Conservation (phyloP, 495 filamentous ascomycete genomes). For the Delitschia confertaspora region DNA sequence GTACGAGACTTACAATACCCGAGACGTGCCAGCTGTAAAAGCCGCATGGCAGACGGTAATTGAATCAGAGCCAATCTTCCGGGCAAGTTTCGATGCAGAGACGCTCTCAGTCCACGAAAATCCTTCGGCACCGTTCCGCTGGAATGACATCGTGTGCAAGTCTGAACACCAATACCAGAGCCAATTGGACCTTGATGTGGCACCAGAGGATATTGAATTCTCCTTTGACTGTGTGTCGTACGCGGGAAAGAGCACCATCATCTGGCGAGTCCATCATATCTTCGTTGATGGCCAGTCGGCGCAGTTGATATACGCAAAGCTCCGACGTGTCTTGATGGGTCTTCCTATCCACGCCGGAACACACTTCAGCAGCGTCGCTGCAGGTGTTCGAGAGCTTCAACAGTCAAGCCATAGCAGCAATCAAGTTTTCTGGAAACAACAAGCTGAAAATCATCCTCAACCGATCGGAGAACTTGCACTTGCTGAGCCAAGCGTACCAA, state of each 20-base stretch:
- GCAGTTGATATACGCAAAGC: not conserved
- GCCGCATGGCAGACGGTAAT: not conserved
- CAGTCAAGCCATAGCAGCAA: not conserved
- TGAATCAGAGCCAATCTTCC: not conserved
- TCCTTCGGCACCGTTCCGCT: not conserved
- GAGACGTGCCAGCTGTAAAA: not conserved
- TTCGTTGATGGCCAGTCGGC: not conserved
- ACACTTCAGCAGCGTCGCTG: not conserved
- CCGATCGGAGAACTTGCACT: not conserved
- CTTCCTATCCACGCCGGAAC: not conserved
- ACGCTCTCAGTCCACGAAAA: not conserved
- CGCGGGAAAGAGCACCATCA: not conserved
- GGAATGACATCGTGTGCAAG: not conserved
- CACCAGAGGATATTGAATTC: not conserved
- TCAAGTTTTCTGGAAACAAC: not conserved
- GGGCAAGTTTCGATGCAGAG: not conserved
- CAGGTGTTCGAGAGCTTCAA: not conserved
- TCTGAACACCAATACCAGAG: not conserved
- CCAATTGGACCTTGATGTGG: not conserved
- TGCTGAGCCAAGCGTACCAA: not conserved
- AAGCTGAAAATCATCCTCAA: not conserved
- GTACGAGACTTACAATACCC: not conserved
- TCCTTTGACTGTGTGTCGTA: not conserved
- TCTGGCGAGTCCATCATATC: not conserved
- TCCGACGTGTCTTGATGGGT: not conserved